A percentile compares a stretch with the other conserved stretches of the same genome.
Conservation (phyloP, 352 stramenopile genomes). For the Phytopythium ostracodes region DNA sequence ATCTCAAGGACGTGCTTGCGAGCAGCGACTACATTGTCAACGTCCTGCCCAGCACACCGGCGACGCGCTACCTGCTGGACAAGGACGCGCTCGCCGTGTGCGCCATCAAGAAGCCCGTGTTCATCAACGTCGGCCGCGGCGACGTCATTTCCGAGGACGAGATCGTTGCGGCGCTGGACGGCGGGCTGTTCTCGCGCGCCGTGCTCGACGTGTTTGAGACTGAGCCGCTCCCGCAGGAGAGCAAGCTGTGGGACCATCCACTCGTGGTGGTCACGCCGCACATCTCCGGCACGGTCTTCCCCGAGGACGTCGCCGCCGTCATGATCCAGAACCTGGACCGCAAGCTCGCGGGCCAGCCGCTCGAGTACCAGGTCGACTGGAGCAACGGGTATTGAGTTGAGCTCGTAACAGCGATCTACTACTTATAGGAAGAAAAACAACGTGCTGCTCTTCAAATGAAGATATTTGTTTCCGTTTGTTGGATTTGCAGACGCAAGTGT, state of each 20-base stretch:
- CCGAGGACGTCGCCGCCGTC: constrained; percentile 72
- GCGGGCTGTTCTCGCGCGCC: constrained; percentile 47
- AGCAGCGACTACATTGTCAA: constrained; percentile 78
- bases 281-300: constrained; percentile 69
- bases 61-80: constrained; percentile 66
- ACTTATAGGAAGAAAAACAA: too few relatives aligned
- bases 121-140: constrained; percentile 87
- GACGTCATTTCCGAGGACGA: constrained; percentile 73
- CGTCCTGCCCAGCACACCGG: constrained; percentile 76
- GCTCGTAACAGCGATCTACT: background rate
- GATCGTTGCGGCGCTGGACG: constrained; percentile 68
- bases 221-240: constrained; percentile 44
- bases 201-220: constrained; percentile 63
- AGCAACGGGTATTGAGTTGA: constrained; percentile 35
- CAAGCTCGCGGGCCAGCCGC: constrained; percentile 28
- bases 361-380: constrained; percentile 56
- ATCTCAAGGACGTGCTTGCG: constrained; percentile 42
- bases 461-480: background rate
- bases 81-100: constrained; percentile 38
- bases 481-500: too few relatives aligned
- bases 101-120: constrained; percentile 52
- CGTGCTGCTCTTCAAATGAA: background rate
- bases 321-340: constrained; percentile 63
- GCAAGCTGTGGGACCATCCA: constrained; percentile 57
- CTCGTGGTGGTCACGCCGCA: constrained; percentile 81